phyloP scores from a whole-genome alignment of 805 yeast species.

The Maudiozyma pseudohumilis region DNA sequence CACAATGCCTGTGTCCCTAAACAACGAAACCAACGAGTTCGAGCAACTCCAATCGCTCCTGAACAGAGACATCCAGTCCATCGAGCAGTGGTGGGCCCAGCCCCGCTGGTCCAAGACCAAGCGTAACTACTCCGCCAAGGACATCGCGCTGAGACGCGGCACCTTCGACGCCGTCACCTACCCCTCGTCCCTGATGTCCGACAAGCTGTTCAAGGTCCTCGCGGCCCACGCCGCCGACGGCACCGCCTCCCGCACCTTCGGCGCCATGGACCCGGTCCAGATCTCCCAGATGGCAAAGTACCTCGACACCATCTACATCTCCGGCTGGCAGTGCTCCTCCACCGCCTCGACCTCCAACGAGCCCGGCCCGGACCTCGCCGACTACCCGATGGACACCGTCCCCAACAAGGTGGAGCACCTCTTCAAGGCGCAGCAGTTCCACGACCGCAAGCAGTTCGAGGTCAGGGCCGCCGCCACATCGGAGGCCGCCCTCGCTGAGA shows the following conservation, averaged over 20 bases:
- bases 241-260: constrained; percentile 81
- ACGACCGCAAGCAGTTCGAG: constrained; percentile 91
- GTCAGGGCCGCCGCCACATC: constrained; percentile 51
- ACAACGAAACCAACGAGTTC: constrained; percentile 5
- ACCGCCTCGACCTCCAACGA: constrained; percentile 96
- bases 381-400: constrained; percentile 96
- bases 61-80: constrained; percentile 49
- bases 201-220: constrained; percentile 64
- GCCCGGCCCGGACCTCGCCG: constrained; percentile 97
- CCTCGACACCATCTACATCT: constrained; percentile 83
- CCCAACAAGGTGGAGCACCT: constrained; percentile 97
- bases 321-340: constrained; percentile 98
- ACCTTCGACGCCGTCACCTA: constrained; percentile 53
- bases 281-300: constrained; percentile 95
- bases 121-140: constrained; percentile 81
- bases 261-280: constrained; percentile 93
- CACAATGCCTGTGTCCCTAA: constrained; percentile 5
- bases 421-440: constrained; percentile 94
- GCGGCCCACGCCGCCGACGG: constrained; percentile 52
- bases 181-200: constrained; percentile 72
- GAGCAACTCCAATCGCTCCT: constrained; percentile 13
- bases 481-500: constrained; percentile 54
- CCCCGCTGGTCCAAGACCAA: constrained; percentile 87
- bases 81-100: constrained; percentile 84
- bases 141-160: constrained; percentile 84